Evolutionary conservation across 129 eudicot species (phyloP), one percentile per base, ranked within the genome.

Genomic region (Artemisia annua): DNA sequence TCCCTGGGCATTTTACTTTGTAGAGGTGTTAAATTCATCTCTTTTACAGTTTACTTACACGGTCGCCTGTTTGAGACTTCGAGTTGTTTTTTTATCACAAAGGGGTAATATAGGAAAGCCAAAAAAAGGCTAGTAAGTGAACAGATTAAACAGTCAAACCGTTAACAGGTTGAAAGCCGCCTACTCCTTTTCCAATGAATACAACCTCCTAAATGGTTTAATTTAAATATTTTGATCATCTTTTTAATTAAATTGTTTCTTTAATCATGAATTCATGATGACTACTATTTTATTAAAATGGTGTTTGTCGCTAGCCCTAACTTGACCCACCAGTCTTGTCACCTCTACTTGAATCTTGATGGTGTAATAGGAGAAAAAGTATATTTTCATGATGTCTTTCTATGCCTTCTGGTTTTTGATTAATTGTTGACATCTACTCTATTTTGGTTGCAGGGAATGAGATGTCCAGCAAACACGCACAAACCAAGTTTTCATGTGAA

Each of bases 401-500:
- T 39, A 39, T 39, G 44, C 9, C 44, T 39, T 39, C 44, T 39
- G 44, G 39, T 39, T 39, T 20, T 7, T 57, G 75, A 71, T 55
- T 53, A 32, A 6, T 39, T 19, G 43, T 61, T 56, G 66, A 71
- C 55, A 12, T 35, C 18, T 59, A 64, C 22, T 54, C 62, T 35
- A n/a, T 39, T 64, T 44, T 67, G 64, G 59, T 67, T 73, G 75
- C 79, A 94, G 98, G 98, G 97, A 71, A 90, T 94, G 98, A 86
- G 98, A 70, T 94, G 96, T 74, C 96, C 97, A 0, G 93, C 77
- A 48, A 94, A 90, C 70, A 79, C 96, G 61, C 98, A 94, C 88
- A 94, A 94, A 63, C 91, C 98, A 48, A 88, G 89, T 63, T 94
- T 94, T 80, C 98, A 90, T 66, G 98, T 94, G 57, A 94, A 94